Percentiles rank a stretch among this genome's conserved stretches.
Conservation (phyloP, 257 asterid species). For the Solanum arcanum region DNA sequence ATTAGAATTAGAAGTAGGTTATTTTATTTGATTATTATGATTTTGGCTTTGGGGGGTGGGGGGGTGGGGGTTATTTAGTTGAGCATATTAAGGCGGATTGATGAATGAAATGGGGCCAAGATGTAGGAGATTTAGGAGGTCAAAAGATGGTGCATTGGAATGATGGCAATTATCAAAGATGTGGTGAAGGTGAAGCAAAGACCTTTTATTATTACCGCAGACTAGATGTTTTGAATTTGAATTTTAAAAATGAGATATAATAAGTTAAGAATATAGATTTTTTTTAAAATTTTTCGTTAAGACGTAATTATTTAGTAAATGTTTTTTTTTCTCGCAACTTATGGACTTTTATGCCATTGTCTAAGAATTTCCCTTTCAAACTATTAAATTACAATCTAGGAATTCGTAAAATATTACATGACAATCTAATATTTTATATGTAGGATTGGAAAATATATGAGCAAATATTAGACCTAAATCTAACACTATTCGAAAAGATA, state of each 20-base stretch:
- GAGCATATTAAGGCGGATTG: constrained; percentile 41
- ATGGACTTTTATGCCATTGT: neutral
- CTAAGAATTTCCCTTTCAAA: neutral
- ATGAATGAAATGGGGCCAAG: constrained; percentile 9
- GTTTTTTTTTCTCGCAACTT: neutral
- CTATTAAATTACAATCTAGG: fast-evolving
- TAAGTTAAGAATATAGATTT: fast-evolving
- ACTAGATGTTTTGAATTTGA: fast-evolving
- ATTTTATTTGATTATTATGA: neutral
- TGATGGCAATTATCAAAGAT: neutral
- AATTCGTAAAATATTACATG: neutral
- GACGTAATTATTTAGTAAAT: neutral
- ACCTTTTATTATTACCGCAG: neutral
- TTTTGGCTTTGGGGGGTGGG: constrained; percentile 3
- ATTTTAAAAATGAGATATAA: neutral
- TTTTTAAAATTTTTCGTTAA: too few relatives aligned
- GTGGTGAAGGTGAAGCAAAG: neutral
- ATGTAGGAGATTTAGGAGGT: constrained; percentile 6
- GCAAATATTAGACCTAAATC: neutral
- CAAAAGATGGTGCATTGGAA: constrained; percentile 8
- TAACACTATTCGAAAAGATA: neutral
- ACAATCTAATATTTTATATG: neutral
- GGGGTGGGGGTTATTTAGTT: neutral
- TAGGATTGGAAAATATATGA: neutral
- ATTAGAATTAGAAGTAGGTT: neutral